Evolutionary conservation across 169 alveolate genomes (phyloP), one percentile per base, ranked within the genome.

Genomic region (Amoebophrya sp.): DNA sequence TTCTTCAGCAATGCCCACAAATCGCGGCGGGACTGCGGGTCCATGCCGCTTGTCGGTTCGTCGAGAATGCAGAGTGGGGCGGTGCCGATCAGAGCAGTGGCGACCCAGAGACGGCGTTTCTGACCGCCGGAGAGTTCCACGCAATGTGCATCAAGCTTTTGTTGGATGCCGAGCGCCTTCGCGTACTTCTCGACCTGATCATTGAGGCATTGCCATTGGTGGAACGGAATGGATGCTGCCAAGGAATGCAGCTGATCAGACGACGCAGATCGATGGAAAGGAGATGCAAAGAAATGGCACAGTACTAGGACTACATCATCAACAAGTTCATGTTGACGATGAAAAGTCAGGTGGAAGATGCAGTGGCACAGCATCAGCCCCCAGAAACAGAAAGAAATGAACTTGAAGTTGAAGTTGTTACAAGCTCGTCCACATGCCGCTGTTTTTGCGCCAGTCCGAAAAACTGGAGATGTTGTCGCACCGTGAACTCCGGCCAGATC

Each of bases 21-120:
- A 38, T 93, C 92, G 88, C 97, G 94, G 88, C 97, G 94, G 0
- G 97, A 94, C 26, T 93, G 93, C 38, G 95, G 94, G 91, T 97
- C 99, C 97, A 97, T 95, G 29, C 98, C 99, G 70, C 96, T 94
- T 13, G 98, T 95, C 45, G 98, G 98, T 88, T 97, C 98, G 94
- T 97, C 98, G 39, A 96, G 92, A 88, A 58, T 58, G 23, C 78
- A 58, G 29, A 58, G 5, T 7, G 7, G 10, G 10, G 78, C 34
- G 26, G 78, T n/a, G 26, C 78, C 78, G 23, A 58, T 16, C 38
- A 58, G 78, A 7, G 78, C 78, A 2, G 78, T 58, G 5, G 78
- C 78, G 78, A 58, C 78, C 78, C 78, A 58, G 78, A 58, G 78
- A 4, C 78, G 78, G 10, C 78, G 78, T 29, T 58, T 58, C 78